These are phyloP conservation scores for Penicillium brasilianum DNA, from an alignment of 2,329 filamentous ascomycete species.

Conservation along the genomic window DNA sequence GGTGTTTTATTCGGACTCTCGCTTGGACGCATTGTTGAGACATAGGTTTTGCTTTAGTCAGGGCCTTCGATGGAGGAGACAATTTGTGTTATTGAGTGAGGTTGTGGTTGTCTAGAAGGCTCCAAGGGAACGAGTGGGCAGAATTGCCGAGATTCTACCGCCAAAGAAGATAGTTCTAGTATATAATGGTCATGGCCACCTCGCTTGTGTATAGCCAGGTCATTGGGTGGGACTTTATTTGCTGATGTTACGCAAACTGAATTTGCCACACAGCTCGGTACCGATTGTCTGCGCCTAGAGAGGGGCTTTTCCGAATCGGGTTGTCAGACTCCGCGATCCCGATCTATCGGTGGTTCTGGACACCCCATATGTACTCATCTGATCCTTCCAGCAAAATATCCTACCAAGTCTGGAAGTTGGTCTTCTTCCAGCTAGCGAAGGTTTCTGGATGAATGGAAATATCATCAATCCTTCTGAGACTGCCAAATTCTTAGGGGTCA, in stretches of 20 bases:
- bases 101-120: neutral
- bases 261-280: neutral
- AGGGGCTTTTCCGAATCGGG: neutral
- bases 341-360: neutral
- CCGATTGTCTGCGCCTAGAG: neutral
- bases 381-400: too few relatives aligned
- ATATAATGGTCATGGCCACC: neutral
- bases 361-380: too few relatives aligned
- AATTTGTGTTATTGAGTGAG: neutral
- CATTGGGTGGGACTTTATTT: neutral
- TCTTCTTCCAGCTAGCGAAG: too few relatives aligned
- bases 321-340: neutral
- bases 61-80: too few relatives aligned
- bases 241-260: neutral
- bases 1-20: too few relatives aligned
- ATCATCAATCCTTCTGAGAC: too few relatives aligned
- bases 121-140: too few relatives aligned
- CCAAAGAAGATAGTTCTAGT: neutral
- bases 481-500: too few relatives aligned
- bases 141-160: neutral
- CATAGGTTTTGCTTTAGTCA: neutral
- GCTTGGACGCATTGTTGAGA: neutral
- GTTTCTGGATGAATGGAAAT: too few relatives aligned
- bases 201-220: neutral
- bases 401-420: too few relatives aligned